Evolutionary conservation across 139 green algal species (phyloP).

Genomic region (Chlamydomonas applanata): DNA sequence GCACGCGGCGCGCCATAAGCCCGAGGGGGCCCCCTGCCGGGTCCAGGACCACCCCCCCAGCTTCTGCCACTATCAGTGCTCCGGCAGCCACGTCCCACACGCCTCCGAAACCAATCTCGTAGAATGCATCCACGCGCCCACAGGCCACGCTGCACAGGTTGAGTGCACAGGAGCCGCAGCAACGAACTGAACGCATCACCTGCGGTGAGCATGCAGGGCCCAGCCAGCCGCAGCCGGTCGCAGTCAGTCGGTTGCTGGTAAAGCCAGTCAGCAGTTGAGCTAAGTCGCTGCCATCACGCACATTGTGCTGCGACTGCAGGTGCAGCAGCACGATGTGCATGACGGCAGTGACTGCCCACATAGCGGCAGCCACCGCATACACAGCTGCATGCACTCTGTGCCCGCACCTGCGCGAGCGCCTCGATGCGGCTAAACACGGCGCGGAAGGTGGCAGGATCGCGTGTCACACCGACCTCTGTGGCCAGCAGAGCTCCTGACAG

Average conservation of each 20-base stretch:
- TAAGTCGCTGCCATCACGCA: too few relatives aligned
- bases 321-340: too few relatives aligned
- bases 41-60: slow-evolving; percentile 81
- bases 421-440: slow-evolving; percentile 75
- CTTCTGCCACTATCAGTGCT: slow-evolving; percentile 55
- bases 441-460: slow-evolving; percentile 68
- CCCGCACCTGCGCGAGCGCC: slow-evolving; percentile 36
- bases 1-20: slow-evolving; percentile 76
- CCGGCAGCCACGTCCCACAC: slow-evolving; percentile 76
- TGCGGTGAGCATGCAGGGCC: neutral
- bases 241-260: too few relatives aligned
- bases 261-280: too few relatives aligned
- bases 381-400: too few relatives aligned
- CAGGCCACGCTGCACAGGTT: slow-evolving; percentile 78
- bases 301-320: too few relatives aligned
- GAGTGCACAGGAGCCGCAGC: slow-evolving; percentile 89
- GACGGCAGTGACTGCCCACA: too few relatives aligned
- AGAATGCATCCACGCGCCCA: slow-evolving; percentile 90
- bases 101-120: slow-evolving; percentile 90
- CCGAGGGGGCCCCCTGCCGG: slow-evolving; percentile 72
- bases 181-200: slow-evolving; percentile 64
- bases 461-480: slow-evolving; percentile 79
- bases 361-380: neutral
- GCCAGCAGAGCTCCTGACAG: slow-evolving; percentile 72
- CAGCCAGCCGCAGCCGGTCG: too few relatives aligned